Conservation (phyloP, 441 rosid species). For the Jatropha podagrica region DNA sequence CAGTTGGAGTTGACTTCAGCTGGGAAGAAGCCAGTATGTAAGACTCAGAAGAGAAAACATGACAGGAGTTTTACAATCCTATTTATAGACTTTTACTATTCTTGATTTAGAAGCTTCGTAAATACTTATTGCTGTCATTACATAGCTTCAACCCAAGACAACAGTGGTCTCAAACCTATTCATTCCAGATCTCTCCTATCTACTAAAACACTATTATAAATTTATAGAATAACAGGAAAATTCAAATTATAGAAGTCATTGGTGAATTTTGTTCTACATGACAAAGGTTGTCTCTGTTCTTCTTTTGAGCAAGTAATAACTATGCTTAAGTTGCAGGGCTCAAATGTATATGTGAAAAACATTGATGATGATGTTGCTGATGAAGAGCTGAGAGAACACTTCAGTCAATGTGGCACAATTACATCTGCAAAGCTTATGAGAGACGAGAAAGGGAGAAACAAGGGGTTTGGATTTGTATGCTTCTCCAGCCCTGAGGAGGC, state of each 20-base stretch:
- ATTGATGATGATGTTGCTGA: conserved; percentile 56
- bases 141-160: background rate
- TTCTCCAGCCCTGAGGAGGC: conserved; percentile 74
- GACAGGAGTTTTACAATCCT: background rate
- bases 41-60: background rate
- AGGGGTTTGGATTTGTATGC: conserved; percentile 84
- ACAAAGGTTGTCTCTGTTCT: background rate
- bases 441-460: conserved; percentile 57
- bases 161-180: background rate
- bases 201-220: background rate
- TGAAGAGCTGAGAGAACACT: conserved; percentile 47
- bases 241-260: background rate
- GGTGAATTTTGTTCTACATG: background rate
- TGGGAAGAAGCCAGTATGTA: background rate
- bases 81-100: background rate
- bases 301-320: background rate
- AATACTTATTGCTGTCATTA: background rate
- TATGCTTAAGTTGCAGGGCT: conserved; percentile 26
- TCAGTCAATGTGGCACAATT: conserved; percentile 55
- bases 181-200: background rate
- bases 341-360: conserved; percentile 72
- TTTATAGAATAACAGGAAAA: background rate
- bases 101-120: background rate
- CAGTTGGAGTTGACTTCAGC: background rate
- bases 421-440: conserved; percentile 61